These are phyloP conservation scores for Ophiostoma angusticollis DNA, from an alignment of 2,329 filamentous ascomycete species.

Conservation along the genomic window DNA sequence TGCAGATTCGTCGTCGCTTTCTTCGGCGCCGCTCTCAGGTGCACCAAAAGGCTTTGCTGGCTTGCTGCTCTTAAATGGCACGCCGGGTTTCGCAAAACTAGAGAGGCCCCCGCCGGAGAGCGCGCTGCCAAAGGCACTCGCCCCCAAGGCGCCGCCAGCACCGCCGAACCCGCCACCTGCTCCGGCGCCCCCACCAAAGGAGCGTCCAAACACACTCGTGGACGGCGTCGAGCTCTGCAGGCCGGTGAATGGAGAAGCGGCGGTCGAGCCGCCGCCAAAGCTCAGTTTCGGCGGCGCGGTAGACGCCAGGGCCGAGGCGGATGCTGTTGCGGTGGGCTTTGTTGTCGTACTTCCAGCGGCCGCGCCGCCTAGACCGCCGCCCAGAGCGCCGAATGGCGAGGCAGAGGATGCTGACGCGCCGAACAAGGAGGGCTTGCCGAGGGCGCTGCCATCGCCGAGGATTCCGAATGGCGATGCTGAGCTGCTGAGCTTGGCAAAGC, in stretches of 20 bases:
- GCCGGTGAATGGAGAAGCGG: conserved; percentile 36
- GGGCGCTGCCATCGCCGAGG: conserved; percentile 29
- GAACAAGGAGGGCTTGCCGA: conserved; percentile 36
- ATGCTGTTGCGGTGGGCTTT: conserved; percentile 18
- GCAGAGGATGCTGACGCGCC: conserved; percentile 29
- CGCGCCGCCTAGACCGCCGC: conserved; percentile 21
- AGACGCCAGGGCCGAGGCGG: conserved; percentile 18
- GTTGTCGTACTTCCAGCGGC: conserved; percentile 18
- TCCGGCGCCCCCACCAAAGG: conserved; percentile 23
- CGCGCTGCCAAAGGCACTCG: conserved; percentile 24
- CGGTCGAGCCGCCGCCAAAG: conserved; percentile 31
- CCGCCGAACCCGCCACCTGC: conserved; percentile 37
- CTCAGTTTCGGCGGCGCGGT: conserved; percentile 36
- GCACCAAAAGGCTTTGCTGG: conserved; percentile 65
- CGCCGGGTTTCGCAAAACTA: conserved; percentile 57
- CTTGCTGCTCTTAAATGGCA: conserved; percentile 42
- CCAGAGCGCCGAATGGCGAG: conserved; percentile 24
- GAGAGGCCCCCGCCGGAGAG: conserved; percentile 37
- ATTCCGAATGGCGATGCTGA: conserved; percentile 52
- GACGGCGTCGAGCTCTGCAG: conserved; percentile 1
- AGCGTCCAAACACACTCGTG: conserved; percentile 6
- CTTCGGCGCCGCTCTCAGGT: conserved; percentile 51
- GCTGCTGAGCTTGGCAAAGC: conserved; percentile 52
- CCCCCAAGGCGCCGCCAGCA: conserved; percentile 23
- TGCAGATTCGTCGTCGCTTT: conserved; percentile 26